Evolutionary conservation across 1,284 basidiomycete species (phyloP).

Genomic region (Cryptococcus sp.): DNA sequence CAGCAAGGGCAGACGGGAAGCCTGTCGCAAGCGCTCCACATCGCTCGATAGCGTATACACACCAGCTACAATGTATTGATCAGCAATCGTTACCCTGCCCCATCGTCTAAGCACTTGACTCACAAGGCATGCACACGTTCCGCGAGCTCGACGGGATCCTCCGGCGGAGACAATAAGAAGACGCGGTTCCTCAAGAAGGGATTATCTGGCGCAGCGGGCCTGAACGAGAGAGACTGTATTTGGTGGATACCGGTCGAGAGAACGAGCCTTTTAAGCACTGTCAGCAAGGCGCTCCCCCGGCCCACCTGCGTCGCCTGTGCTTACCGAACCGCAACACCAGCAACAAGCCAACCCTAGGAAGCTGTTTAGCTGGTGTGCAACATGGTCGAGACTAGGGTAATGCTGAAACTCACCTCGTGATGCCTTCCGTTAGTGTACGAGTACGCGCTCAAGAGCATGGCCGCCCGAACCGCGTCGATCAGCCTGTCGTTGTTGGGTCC

Average conservation of each 20-base stretch:
- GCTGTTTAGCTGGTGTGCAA: background rate
- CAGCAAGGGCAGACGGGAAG: slow-evolving; percentile 32
- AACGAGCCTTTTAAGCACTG: slow-evolving; percentile 21
- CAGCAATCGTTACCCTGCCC: background rate
- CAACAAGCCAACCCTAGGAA: slow-evolving; percentile 36
- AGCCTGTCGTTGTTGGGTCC: slow-evolving; percentile 38
- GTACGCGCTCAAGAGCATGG: slow-evolving; percentile 40
- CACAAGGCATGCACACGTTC: slow-evolving; percentile 45
- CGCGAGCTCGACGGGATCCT: slow-evolving; percentile 42
- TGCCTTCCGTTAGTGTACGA: slow-evolving; percentile 40
- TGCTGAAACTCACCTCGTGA: slow-evolving; percentile 33
- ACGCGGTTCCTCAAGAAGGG: slow-evolving; percentile 34
- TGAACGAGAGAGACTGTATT: slow-evolving; percentile 32
- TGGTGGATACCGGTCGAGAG: slow-evolving; percentile 43
- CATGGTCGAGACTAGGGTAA: background rate
- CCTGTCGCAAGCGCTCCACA: slow-evolving; percentile 39
- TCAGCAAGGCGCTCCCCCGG: background rate
- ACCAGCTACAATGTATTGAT: slow-evolving; percentile 30
- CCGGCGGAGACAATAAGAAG: slow-evolving; percentile 38
- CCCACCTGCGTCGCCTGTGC: background rate
- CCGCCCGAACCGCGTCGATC: slow-evolving; percentile 40
- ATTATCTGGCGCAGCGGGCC: slow-evolving; percentile 19
- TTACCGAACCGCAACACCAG: slow-evolving; percentile 31
- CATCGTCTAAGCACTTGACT: slow-evolving; percentile 7
- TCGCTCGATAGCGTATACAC: slow-evolving; percentile 37